A percentile compares a stretch with the other conserved stretches of the same genome.
Conservation (phyloP, 176 grass and related monocot genomes). For the Canna indica region DNA sequence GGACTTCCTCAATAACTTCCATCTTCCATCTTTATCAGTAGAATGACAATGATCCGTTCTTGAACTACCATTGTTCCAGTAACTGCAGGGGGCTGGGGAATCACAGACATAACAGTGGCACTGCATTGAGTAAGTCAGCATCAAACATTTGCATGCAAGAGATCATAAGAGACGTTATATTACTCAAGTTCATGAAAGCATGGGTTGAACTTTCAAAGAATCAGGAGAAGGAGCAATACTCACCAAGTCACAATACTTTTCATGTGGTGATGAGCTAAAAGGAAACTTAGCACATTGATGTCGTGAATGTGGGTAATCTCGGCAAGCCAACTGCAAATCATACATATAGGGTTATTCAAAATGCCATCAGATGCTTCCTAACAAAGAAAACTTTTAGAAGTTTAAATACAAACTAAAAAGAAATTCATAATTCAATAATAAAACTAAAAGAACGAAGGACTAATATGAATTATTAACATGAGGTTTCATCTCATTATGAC, state of each 20-base stretch:
- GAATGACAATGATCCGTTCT: slow-evolving; percentile 67
- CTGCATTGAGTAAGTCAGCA: slow-evolving; percentile 54
- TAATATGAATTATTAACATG: too few relatives aligned
- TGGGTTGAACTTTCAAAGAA: not conserved
- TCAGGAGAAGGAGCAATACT: slow-evolving; percentile 13
- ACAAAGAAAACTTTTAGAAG: not conserved
- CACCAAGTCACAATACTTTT: slow-evolving; percentile 70
- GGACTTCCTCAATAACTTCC: slow-evolving; percentile 45
- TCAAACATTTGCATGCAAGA: not conserved
- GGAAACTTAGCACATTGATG: slow-evolving; percentile 83
- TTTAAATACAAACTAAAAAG: too few relatives aligned
- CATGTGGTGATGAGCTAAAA: slow-evolving; percentile 60
- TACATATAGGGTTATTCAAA: not conserved
- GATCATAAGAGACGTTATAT: not conserved
- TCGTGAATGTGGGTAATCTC: slow-evolving; percentile 88
- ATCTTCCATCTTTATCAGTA: slow-evolving; percentile 60
- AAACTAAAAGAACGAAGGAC: too few relatives aligned
- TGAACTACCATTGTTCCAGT: slow-evolving; percentile 44
- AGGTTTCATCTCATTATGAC: too few relatives aligned
- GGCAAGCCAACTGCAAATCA: slow-evolving; percentile 73
- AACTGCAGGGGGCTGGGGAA: slow-evolving; percentile 63
- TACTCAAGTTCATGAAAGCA: not conserved
- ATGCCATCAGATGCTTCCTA: not conserved
- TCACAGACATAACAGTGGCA: slow-evolving; percentile 99
- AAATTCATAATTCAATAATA: too few relatives aligned